phyloP scores from a whole-genome alignment of 768 basidiomycete species.

The Candolleomyces efflorescens region DNA sequence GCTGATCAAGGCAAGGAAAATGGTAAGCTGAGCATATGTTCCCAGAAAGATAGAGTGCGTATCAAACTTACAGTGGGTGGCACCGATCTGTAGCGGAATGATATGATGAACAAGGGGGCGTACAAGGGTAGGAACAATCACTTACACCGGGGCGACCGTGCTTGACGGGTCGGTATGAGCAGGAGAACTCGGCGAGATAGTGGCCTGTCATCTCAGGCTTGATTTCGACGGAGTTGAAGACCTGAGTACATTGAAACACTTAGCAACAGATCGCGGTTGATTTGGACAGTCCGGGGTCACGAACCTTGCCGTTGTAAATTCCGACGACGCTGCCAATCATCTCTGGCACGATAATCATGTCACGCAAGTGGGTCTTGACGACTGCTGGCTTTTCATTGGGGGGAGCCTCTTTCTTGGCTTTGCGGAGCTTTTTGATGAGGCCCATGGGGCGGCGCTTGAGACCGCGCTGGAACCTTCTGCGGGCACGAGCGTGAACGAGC shows the following conservation, averaged over 20 bases:
- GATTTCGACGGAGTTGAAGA: constrained; percentile 96
- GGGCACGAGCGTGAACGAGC: constrained; percentile 98
- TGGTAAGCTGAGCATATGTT: not conserved
- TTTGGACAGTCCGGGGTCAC: constrained; percentile 10
- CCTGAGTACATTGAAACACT: constrained; percentile 33
- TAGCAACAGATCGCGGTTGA: not conserved
- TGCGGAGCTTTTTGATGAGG: constrained; percentile 98
- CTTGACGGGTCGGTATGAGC: constrained; percentile 98
- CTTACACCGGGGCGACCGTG: constrained; percentile 99
- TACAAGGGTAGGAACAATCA: constrained; percentile 15
- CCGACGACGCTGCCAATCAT: constrained; percentile 99
- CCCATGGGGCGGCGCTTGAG: constrained; percentile 98
- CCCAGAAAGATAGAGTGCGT: not conserved
- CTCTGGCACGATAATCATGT: constrained; percentile 99
- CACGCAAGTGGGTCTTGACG: constrained; percentile 98
- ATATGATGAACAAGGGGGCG: constrained; percentile 3
- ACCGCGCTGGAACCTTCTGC: constrained; percentile 97
- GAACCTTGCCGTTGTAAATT: constrained; percentile 96
- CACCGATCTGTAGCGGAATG: constrained; percentile 64
- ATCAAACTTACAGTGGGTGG: constrained; percentile 71
- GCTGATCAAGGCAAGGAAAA: constrained; percentile 33
- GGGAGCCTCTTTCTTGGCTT: constrained; percentile 99
- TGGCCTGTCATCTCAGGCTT: constrained; percentile 99
- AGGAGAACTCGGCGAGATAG: constrained; percentile 97
- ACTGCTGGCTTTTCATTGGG: constrained; percentile 98